These are phyloP conservation scores for Aspergillus fischeri DNA, from an alignment of 2,329 filamentous ascomycete genomes.

Conservation along the genomic window DNA sequence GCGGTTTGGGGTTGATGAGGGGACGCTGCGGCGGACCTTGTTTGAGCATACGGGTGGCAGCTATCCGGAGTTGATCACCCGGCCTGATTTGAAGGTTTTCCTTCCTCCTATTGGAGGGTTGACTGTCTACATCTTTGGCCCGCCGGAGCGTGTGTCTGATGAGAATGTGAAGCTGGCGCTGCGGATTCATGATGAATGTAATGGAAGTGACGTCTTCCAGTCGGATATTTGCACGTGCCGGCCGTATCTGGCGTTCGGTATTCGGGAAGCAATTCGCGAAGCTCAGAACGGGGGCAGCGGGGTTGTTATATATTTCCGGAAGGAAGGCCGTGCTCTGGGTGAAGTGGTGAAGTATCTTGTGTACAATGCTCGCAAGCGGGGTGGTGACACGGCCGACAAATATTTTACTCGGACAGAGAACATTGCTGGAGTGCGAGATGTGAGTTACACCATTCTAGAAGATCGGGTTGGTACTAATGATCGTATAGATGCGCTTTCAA, in stretches of 20 bases:
- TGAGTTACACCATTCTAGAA: constrained; percentile 10
- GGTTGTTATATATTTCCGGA: constrained; percentile 97
- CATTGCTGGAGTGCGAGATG: constrained; percentile 85
- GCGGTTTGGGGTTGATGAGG: constrained; percentile 89
- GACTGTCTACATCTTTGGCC: constrained; percentile 95
- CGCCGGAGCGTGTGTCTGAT: constrained; percentile 90
- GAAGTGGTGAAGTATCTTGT: constrained; percentile 90
- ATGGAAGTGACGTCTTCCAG: constrained; percentile 95
- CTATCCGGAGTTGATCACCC: constrained; percentile 93
- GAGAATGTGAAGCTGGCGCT: constrained; percentile 75
- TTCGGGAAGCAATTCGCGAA: constrained; percentile 95
- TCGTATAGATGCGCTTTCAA: constrained; percentile 82
- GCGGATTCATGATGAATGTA: constrained; percentile 84
- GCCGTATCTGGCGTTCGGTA: constrained; percentile 93
- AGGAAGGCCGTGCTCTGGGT: constrained; percentile 89
- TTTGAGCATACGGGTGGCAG: constrained; percentile 96
- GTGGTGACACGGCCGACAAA: constrained; percentile 37
- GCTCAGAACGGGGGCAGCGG: constrained; percentile 90
- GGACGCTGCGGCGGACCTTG: constrained; percentile 74
- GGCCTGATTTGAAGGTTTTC: constrained; percentile 92
- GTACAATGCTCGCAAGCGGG: constrained; percentile 48
- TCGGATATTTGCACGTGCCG: constrained; percentile 94
- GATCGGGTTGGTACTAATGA: constrained; percentile 6
- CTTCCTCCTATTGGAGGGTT: constrained; percentile 91
- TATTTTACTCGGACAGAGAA: constrained; percentile 98